Evolutionary conservation across 257 asterid species (phyloP), one percentile per base, ranked within the genome.

Genomic region (Nicotiana paniculata): DNA sequence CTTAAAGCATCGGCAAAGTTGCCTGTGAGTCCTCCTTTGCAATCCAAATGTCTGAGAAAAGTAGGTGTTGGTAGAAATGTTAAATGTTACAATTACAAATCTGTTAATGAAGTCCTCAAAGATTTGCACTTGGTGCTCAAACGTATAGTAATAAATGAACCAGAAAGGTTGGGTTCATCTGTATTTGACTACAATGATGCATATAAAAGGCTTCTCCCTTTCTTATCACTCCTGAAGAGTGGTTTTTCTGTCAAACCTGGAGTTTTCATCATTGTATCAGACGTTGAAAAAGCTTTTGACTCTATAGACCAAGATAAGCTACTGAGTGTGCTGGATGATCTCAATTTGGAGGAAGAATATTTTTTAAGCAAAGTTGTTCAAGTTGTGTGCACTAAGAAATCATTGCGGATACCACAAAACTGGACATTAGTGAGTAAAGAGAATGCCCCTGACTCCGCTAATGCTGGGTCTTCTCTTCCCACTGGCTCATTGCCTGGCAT

Each of bases 231-330:
- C 72, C 81, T 93, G 77, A 94, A 80, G 82, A 87, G 84, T 59
- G 87, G 91, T 62, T 83, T 88, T 18, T 12, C 85, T 80, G 81
- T 65, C 35, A 51, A 85, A 84, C 97, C 97, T 79, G 82, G 72
- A 79, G 88, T 88, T 26, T 96, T 80, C 86, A 83, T 93, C 54
- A 90, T 96, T 83, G 97, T 94, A 77, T 88, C 97, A 28, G 99
- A 96, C 86, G 97, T 96, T 67, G 87, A 95, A 53, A 91, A 89
- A 89, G 97, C 99, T 77, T 96, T 90, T 61, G 99, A 96, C 85
- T 90, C 99, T 79, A 76, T 96, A 63, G 82, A 92, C 74, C 99
- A 94, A 59, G 85, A 90, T 80, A 90, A 91, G 81, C 85, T 96
- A 96, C 90, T 93, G 35, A 89, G 85, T 33, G 94, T 94, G 86